Conservation (phyloP, 1,139 yeast species). For the Suhomyces wounanorum region DNA sequence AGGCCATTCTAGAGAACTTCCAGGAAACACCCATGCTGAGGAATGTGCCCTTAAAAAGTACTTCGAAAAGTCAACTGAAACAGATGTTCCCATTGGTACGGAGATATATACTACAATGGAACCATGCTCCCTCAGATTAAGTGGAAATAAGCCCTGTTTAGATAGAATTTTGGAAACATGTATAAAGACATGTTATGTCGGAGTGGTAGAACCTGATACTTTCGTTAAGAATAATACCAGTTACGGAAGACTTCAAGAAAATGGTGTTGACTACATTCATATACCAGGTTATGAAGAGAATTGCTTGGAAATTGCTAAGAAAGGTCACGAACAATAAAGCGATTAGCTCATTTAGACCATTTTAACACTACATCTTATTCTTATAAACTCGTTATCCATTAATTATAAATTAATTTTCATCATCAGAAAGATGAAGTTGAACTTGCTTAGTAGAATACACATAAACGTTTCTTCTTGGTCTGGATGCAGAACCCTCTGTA, state of each 20-base stretch:
- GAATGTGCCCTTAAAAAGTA: slow-evolving; percentile 90
- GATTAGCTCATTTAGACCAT: not conserved
- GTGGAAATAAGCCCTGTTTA: slow-evolving; percentile 89
- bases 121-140: slow-evolving; percentile 86
- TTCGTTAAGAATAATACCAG: slow-evolving; percentile 83
- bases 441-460: slow-evolving; percentile 60
- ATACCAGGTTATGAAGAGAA: slow-evolving; percentile 84
- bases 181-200: slow-evolving; percentile 78
- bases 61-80: slow-evolving; percentile 37
- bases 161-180: slow-evolving; percentile 64
- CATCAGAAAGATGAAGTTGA: slow-evolving; percentile 29
- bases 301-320: slow-evolving; percentile 70
- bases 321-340: slow-evolving; percentile 56
- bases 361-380: not conserved
- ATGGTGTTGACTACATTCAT: slow-evolving; percentile 71
- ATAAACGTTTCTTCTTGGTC: slow-evolving; percentile 47
- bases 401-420: slow-evolving; percentile 10
- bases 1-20: slow-evolving; percentile 88
- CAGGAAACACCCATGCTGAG: slow-evolving; percentile 98
- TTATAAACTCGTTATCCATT: not conserved
- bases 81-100: slow-evolving; percentile 69
- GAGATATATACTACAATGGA: slow-evolving; percentile 96
- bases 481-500: slow-evolving; percentile 1
- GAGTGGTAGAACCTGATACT: slow-evolving; percentile 87
- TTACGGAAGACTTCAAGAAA: slow-evolving; percentile 47